Evolutionary conservation across 768 basidiomycete genomes (phyloP), one percentile per base, ranked within the genome.

Genomic region (Leccinum uliginosum): DNA sequence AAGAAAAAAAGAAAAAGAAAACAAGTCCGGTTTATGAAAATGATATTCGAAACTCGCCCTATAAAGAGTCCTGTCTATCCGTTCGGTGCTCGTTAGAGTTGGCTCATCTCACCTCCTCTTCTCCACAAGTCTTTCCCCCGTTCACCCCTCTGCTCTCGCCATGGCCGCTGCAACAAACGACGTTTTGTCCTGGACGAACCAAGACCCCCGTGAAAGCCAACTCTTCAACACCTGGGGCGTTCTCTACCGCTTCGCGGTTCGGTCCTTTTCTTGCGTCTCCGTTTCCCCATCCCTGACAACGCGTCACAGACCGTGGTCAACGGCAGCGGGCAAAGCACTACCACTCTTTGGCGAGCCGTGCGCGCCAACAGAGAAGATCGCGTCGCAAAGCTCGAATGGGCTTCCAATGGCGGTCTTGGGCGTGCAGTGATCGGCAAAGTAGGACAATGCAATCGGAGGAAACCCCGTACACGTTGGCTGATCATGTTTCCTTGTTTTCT

Each of bases 371-470:
- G 87, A 69, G 90, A 92, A 75, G 91, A 93, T 71, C 85, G 89
- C 46, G 86, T 92, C 67, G 91, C 91, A 61, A 91, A 85, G 75
- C 82, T 93, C 53, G 91, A 93, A 73, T 93, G 91, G 91, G 82
- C 87, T 55, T 76, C 85, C 49, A 90, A 83, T 62, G 91, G 90
- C 59, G 85, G 87, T 55, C 85, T 93, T 51, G 91, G 91, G 59
- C 89, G 91, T 65, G 86, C 90, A 64, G 79, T 88, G 58, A 89
- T 93, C 66, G 91, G 91, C 66, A 92, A 91, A 80, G 90, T 89
- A 61, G 54, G 67, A 69, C 63, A 53, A 56, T 55, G 56, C 53
- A 27, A 60, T 51, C 51, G 46, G 60, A 50, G 47, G 19, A 43
- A 17, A 58, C 56, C 3, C n/a, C 48, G 40, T 55, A 60, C 64